Conservation (phyloP, 2,329 filamentous ascomycete species). For the Beauveria pseudobassiana region DNA sequence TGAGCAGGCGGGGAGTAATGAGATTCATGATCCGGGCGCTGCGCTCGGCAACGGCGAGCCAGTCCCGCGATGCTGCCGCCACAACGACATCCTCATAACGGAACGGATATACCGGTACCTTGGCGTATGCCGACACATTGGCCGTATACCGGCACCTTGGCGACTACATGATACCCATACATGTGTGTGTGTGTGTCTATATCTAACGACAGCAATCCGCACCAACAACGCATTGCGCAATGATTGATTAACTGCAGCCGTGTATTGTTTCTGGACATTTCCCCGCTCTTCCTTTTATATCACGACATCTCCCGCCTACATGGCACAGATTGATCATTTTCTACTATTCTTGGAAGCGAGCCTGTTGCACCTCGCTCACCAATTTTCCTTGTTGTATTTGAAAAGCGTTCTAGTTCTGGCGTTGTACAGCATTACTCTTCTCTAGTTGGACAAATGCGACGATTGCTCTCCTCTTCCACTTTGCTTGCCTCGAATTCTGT, state of each 20-base stretch:
- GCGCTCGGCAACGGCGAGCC: neutral
- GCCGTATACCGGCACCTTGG: neutral
- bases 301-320: too few species aligned
- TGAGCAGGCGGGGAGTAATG: neutral
- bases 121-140: neutral
- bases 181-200: neutral
- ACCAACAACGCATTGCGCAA: too few species aligned
- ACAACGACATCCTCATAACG: neutral
- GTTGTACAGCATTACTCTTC: neutral
- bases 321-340: too few species aligned
- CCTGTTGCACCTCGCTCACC: too few species aligned
- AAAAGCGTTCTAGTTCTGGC: too few species aligned
- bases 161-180: neutral
- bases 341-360: too few species aligned
- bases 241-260: too few species aligned
- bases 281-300: too few species aligned
- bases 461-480: neutral
- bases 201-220: too few species aligned
- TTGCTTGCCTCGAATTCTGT: too few species aligned
- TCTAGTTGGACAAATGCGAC: neutral
- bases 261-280: too few species aligned
- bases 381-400: too few species aligned
- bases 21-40: conserved; percentile 2
- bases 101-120: neutral
- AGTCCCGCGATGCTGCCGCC: neutral